Conservation (phyloP, 2,329 filamentous ascomycete species). For the Xylaria hypoxylon region DNA sequence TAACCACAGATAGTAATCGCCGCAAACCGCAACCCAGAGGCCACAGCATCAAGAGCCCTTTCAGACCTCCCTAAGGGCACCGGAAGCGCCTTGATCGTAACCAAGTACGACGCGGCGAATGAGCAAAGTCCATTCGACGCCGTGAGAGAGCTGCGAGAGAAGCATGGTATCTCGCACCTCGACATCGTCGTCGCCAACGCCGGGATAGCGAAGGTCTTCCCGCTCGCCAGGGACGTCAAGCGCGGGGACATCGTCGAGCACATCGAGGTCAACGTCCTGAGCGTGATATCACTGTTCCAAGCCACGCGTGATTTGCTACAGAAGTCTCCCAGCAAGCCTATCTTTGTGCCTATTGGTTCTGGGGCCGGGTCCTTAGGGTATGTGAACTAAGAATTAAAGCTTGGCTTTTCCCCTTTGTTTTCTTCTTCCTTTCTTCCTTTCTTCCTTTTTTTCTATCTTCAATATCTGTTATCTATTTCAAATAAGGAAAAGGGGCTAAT, state of each 20-base stretch:
- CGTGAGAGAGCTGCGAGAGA: conserved; percentile 47
- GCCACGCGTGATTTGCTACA: conserved; percentile 56
- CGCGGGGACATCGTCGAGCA: conserved; percentile 54
- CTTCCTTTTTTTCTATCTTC: neutral
- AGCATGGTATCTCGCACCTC: conserved; percentile 55
- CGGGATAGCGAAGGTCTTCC: conserved; percentile 54
- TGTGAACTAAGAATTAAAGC: neutral
- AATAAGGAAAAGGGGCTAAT: neutral
- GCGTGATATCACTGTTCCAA: conserved; percentile 58
- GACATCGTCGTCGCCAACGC: conserved; percentile 67
- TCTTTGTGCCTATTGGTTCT: conserved; percentile 56
- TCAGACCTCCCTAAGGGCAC: conserved; percentile 51
- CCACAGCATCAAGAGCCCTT: conserved; percentile 48
- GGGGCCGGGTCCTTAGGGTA: conserved; percentile 41
- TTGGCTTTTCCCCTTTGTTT: neutral
- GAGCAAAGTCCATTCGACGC: conserved; percentile 52
- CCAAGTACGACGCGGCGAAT: conserved; percentile 57
- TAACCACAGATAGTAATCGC: conserved; percentile 54
- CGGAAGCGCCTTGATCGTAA: conserved; percentile 54
- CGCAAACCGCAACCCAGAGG: conserved; percentile 52
- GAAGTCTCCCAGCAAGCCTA: conserved; percentile 47
- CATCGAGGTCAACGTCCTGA: conserved; percentile 58
- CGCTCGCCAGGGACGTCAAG: conserved; percentile 50
- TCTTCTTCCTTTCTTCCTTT: neutral
- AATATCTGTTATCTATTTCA: no score